A percentile compares a stretch with the other conserved stretches of the same genome.
phyloP scores from a whole-genome alignment of 75 land plant genomes.

The Chamaecyparis obtusa region DNA sequence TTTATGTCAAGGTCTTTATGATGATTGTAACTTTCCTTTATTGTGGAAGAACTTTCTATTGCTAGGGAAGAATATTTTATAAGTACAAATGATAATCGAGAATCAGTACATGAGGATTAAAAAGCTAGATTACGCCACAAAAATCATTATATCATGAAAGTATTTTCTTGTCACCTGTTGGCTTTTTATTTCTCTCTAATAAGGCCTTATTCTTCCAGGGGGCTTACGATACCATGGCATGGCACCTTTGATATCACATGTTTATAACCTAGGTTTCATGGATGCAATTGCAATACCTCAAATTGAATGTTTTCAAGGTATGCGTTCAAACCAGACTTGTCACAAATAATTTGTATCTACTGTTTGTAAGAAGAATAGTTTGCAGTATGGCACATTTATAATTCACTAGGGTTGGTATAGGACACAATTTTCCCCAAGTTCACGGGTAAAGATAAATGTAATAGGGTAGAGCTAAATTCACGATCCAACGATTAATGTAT shows the following conservation, averaged over 20 bases:
- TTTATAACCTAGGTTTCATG: conserved; percentile 81
- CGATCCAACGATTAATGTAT: neutral
- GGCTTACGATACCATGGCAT: conserved; percentile 95
- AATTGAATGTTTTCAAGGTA: conserved; percentile 90
- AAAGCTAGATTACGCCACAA: neutral
- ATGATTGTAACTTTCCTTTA: neutral
- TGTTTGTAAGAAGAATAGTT: neutral
- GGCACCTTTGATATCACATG: conserved; percentile 92
- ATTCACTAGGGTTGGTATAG: neutral
- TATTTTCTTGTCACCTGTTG: neutral
- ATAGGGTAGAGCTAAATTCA: neutral
- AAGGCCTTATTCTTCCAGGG: conserved; percentile 33
- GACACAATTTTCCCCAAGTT: neutral
- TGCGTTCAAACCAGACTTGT: neutral
- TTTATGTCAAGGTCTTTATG: neutral
- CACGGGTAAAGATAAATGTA: neutral
- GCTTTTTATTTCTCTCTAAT: neutral
- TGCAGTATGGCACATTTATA: neutral
- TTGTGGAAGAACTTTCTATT: neutral
- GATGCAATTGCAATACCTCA: conserved; percentile 87
- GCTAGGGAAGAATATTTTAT: neutral
- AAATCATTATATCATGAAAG: neutral
- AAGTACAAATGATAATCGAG: neutral
- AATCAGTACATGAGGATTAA: neutral
- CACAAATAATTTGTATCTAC: neutral